Evolutionary conservation across 2,329 filamentous ascomycete genomes (phyloP), one percentile per base, ranked within the genome.

Genomic region (Lachnellula cervina): DNA sequence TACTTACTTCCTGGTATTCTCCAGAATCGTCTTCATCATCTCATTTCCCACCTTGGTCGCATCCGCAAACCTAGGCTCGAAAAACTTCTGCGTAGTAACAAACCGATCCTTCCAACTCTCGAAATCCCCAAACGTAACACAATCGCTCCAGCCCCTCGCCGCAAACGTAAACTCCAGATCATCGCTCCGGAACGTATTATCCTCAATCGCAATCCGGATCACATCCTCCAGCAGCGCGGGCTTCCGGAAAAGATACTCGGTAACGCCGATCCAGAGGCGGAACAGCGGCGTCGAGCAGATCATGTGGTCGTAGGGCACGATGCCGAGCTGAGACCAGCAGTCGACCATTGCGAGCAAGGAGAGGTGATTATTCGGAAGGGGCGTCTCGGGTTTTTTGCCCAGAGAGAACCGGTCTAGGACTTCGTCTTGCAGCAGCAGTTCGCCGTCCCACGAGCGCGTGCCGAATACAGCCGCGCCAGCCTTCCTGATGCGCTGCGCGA

Each of bases 261-360:
- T 93, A n/a, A 97, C 95, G 55, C 94, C 94, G 35, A 99, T 82
- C 84, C 94, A 97, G 62, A 99, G 83, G 50, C 94, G 88, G 77
- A 99, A 99, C 47, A 97, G 83, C 76, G 94, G 94, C 40, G 94
- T 99, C 52, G 91, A 96, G 76, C 94, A 99, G 64, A 99, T 95
- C 92, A 99, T 99, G 77, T 99, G 95, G 73, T 99, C 93, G 72
- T 99, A 99, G 0, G 94, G 94, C 48, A 95, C 88, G 66, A 97
- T 99, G 35, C 86, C 88, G 46, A 97, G 80, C 63, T 90, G 89
- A 69, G 89, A 94, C 94, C 94, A 99, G 74, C 93, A 97, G 75
- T 99, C 94, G 44, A 97, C 95, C 83, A 99, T 99, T 47, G 92
- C 94, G 45, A 99, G 80, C 55, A 99, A 79, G 70, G 87, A 92